Conservation (phyloP, 495 filamentous ascomycete genomes). For the Aspergillus homomorphus region DNA sequence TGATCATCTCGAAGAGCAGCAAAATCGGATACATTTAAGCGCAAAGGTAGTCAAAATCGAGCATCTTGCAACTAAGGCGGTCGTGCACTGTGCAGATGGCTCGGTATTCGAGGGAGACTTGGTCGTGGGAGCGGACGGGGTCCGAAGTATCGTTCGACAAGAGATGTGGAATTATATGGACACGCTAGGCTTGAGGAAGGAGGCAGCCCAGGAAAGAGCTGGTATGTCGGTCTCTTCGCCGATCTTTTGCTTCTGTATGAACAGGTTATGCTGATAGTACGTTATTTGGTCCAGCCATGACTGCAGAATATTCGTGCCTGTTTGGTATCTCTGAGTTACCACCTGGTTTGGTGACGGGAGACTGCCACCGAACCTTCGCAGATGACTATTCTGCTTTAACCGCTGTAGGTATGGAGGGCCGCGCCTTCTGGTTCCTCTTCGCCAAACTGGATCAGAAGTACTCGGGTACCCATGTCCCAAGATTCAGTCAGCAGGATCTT, state of each 20-base stretch:
- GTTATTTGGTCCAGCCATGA: conserved; percentile 14
- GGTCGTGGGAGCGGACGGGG: conserved; percentile 6
- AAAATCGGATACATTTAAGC: conserved; percentile 5
- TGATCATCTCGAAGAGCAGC: background rate
- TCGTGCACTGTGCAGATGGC: conserved; percentile 1
- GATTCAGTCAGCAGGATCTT: background rate
- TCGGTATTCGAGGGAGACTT: conserved; percentile 3
- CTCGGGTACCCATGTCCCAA: background rate
- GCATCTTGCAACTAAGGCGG: background rate
- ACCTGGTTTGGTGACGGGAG: conserved; percentile 9
- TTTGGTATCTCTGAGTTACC: conserved; percentile 19
- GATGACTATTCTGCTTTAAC: background rate
- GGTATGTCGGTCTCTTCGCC: conserved; percentile 14
- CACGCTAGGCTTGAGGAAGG: conserved; percentile 9
- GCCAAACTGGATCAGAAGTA: background rate
- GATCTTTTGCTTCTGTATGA: background rate
- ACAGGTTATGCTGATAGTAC: conserved; percentile 19
- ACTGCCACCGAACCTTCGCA: conserved; percentile 1
- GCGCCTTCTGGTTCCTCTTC: background rate
- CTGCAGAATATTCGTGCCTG: conserved; percentile 15
- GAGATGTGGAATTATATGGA: conserved; percentile 29
- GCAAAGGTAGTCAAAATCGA: conserved; percentile 18
- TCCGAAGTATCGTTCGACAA: conserved; percentile 4
- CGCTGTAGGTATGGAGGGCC: background rate
- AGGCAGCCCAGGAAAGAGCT: conserved; percentile 10